Conservation (phyloP, 2,329 filamentous ascomycete genomes). For the Botrytis elliptica region DNA sequence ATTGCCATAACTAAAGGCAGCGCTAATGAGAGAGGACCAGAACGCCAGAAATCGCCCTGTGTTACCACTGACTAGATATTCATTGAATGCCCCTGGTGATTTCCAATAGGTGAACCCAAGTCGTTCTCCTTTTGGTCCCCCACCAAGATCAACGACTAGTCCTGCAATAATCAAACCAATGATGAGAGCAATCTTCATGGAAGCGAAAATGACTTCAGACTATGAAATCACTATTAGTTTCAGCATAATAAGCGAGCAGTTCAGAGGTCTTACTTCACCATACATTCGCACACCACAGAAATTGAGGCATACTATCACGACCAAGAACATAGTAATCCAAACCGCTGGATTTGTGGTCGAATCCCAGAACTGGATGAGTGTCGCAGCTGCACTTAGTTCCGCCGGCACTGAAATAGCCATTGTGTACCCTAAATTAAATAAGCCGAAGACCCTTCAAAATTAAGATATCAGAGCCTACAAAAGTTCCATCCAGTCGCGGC, state of each 20-base stretch:
- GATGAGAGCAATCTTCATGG: conserved; percentile 61
- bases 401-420: conserved; percentile 39
- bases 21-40: conserved; percentile 46
- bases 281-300: conserved; percentile 57
- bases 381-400: conserved; percentile 62
- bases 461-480: conserved; percentile 29
- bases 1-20: conserved; percentile 49
- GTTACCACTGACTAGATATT: conserved; percentile 61
- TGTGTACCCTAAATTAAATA: conserved; percentile 55
- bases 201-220: conserved; percentile 50
- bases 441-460: background rate
- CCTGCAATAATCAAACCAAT: conserved; percentile 62
- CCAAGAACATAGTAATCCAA: conserved; percentile 44
- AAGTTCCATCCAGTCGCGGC: conserved; percentile 40
- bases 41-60: conserved; percentile 58
- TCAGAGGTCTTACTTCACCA: conserved; percentile 67
- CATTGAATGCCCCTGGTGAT: conserved; percentile 65
- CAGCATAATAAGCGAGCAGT: conserved; percentile 55
- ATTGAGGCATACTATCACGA: conserved; percentile 53
- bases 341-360: conserved; percentile 52
- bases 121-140: conserved; percentile 55
- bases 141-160: conserved; percentile 62
- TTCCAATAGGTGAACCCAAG: conserved; percentile 71
- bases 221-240: background rate
- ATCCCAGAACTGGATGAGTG: conserved; percentile 64